Evolutionary conservation across 768 basidiomycete species (phyloP).

Genomic region (Naganishia friedmannii): DNA sequence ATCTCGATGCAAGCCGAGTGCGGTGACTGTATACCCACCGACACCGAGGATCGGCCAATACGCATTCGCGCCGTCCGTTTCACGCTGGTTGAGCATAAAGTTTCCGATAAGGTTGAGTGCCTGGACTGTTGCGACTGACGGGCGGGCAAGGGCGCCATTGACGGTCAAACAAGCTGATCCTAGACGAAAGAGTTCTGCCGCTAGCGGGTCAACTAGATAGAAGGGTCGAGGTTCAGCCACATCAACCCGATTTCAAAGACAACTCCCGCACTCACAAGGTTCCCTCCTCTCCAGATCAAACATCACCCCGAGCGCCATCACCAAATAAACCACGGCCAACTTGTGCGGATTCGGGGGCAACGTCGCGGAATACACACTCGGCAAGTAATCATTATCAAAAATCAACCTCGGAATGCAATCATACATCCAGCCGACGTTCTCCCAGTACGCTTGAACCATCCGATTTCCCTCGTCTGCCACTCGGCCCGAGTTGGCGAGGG

Average conservation of each 20-base stretch:
- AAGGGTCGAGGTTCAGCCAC: background rate
- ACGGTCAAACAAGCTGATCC: constrained; percentile 46
- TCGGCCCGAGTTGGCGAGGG: background rate
- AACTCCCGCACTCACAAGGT: constrained; percentile 40
- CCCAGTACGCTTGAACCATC: constrained; percentile 45
- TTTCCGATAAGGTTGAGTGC: constrained; percentile 46
- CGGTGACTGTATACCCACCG: constrained; percentile 42
- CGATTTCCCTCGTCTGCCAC: constrained; percentile 20
- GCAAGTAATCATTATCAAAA: constrained; percentile 45
- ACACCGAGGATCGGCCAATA: constrained; percentile 51
- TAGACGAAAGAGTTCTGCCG: constrained; percentile 42
- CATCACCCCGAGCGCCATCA: constrained; percentile 49
- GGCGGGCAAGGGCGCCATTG: constrained; percentile 38
- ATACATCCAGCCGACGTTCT: constrained; percentile 50
- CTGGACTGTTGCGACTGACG: constrained; percentile 48
- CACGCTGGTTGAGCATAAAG: constrained; percentile 43
- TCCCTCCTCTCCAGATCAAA: constrained; percentile 45
- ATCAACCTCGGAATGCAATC: constrained; percentile 33
- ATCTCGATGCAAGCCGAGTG: constrained; percentile 50
- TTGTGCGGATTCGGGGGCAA: constrained; percentile 44
- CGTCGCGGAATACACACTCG: constrained; percentile 41
- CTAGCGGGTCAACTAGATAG: constrained; percentile 40
- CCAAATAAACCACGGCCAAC: constrained; percentile 49
- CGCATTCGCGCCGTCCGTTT: constrained; percentile 42
- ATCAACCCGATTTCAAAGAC: background rate